phyloP scores from a whole-genome alignment of 2,329 filamentous ascomycete genomes.

The Trichoderma aggressivum region DNA sequence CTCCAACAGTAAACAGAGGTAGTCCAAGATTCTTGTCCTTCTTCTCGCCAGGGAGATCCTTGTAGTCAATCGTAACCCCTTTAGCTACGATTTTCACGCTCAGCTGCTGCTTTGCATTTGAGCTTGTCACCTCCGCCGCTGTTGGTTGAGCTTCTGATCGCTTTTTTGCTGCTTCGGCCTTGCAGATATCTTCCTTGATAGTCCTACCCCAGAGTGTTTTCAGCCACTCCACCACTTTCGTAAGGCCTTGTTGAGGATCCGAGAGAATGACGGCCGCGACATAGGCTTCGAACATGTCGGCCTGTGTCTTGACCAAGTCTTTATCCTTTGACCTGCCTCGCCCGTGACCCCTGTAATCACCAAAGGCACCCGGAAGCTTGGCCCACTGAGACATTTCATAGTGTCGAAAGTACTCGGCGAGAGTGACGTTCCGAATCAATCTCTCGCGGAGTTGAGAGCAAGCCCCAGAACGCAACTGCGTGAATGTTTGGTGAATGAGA shows the following conservation, averaged over 20 bases:
- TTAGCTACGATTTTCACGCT: slow-evolving; percentile 47
- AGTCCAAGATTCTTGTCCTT: slow-evolving; percentile 54
- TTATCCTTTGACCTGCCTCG: slow-evolving; percentile 41
- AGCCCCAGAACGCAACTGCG: slow-evolving; percentile 61
- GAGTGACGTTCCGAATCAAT: slow-evolving; percentile 75
- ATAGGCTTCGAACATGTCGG: slow-evolving; percentile 89
- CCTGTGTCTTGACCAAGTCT: slow-evolving; percentile 68
- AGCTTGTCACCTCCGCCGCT: background rate
- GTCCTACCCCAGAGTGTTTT: slow-evolving; percentile 69
- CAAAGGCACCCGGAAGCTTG: slow-evolving; percentile 49
- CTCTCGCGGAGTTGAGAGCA: slow-evolving; percentile 74
- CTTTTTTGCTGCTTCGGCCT: slow-evolving; percentile 22
- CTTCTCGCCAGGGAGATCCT: slow-evolving; percentile 50
- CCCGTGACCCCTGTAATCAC: slow-evolving; percentile 26
- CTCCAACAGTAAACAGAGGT: slow-evolving; percentile 59
- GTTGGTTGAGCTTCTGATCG: slow-evolving; percentile 15
- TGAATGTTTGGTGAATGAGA: slow-evolving; percentile 72
- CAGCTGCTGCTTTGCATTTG: slow-evolving; percentile 32
- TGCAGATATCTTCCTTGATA: slow-evolving; percentile 52
- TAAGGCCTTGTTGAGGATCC: slow-evolving; percentile 60
- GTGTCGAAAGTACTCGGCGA: slow-evolving; percentile 63
- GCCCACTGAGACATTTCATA: slow-evolving; percentile 70
- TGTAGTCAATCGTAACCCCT: slow-evolving; percentile 60
- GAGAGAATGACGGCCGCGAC: slow-evolving; percentile 74
- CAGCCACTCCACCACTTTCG: slow-evolving; percentile 66